Evolutionary conservation across 2,329 filamentous ascomycete genomes (phyloP).

Genomic region (Grosmannia huntii): DNA sequence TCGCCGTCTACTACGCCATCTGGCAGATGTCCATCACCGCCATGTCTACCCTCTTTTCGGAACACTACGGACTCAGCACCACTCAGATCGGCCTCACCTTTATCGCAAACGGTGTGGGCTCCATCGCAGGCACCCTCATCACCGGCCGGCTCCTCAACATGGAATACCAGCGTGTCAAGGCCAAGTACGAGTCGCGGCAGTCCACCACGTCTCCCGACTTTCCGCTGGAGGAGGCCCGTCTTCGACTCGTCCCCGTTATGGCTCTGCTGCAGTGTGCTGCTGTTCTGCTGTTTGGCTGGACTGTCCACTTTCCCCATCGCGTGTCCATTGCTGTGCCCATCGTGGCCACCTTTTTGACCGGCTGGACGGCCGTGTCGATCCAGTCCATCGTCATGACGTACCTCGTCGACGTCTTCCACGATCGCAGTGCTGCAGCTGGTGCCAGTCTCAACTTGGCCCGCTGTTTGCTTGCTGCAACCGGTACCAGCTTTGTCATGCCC

Average conservation of each 20-base stretch:
- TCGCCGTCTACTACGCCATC: conserved; percentile 40
- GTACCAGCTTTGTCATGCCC: conserved; percentile 44
- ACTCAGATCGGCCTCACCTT: conserved; percentile 40
- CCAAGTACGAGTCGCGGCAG: not conserved
- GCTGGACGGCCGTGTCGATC: conserved; percentile 42
- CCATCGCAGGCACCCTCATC: conserved; percentile 31
- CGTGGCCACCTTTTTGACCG: conserved; percentile 44
- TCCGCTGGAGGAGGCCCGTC: conserved; percentile 36
- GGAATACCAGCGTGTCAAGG: conserved; percentile 54
- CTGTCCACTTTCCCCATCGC: conserved; percentile 28
- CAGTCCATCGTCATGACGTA: conserved; percentile 51
- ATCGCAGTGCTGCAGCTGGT: conserved; percentile 46
- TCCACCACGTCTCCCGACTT: conserved; percentile 13
- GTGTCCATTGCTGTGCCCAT: conserved; percentile 39
- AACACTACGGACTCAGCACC: conserved; percentile 36
- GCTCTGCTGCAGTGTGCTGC: conserved; percentile 30
- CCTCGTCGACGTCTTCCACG: conserved; percentile 42
- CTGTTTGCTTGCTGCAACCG: conserved; percentile 47
- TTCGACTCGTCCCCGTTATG: conserved; percentile 34
- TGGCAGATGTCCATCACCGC: conserved; percentile 43
- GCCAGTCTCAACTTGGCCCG: conserved; percentile 52
- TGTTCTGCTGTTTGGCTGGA: conserved; percentile 39
- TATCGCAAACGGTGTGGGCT: conserved; percentile 38
- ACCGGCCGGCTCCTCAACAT: conserved; percentile 47
- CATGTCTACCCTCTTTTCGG: conserved; percentile 35